These are phyloP conservation scores for Citrus medica DNA, from an alignment of 345 rosid species.

Conservation along the genomic window DNA sequence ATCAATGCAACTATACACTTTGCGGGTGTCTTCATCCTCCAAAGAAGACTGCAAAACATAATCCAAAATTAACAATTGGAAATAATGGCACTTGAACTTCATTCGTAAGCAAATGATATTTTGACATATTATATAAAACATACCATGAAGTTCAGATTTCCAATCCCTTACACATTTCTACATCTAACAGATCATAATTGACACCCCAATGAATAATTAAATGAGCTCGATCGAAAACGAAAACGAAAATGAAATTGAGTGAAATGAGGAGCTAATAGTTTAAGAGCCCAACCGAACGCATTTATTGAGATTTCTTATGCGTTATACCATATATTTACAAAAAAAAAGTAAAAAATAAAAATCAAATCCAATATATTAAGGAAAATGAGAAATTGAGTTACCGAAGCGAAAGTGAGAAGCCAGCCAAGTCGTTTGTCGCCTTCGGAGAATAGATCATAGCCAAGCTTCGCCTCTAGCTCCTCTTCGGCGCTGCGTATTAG, in stretches of 20 bases:
- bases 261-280: background rate
- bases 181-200: background rate
- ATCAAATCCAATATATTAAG: background rate
- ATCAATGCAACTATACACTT: constrained; percentile 70
- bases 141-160: background rate
- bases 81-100: background rate
- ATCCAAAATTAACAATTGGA: background rate
- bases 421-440: constrained; percentile 95
- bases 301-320: background rate
- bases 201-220: background rate
- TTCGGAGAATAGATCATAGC: constrained; percentile 81
- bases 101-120: background rate
- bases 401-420: constrained; percentile 80
- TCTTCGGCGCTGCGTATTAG: constrained; percentile 70
- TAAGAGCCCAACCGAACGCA: background rate
- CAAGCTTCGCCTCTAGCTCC: constrained; percentile 80
- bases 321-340: background rate
- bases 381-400: constrained; percentile 27
- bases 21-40: constrained; percentile 68
- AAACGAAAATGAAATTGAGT: background rate
- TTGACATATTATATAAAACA: too few species aligned
- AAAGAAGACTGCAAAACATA: constrained; percentile 66
- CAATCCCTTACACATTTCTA: background rate
- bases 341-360: too few species aligned
- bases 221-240: background rate